Percentiles rank a stretch among this genome's conserved stretches.
Conservation (phyloP, 2,329 filamentous ascomycete genomes). For the Didymella keratinophila region DNA sequence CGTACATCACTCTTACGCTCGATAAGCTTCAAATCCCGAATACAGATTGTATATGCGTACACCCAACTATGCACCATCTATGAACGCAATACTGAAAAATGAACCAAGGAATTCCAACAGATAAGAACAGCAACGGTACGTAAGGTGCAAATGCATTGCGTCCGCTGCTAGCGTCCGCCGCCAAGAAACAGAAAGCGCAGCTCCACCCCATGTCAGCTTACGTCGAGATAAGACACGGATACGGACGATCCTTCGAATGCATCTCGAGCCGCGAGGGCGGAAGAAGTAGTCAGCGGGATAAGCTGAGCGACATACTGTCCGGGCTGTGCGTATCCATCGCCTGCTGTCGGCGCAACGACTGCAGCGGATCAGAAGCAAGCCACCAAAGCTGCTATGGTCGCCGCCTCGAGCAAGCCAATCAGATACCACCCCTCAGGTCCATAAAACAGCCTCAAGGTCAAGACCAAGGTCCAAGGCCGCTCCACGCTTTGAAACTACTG, state of each 20-base stretch:
- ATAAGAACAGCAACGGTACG: not conserved
- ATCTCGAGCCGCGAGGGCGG: not conserved
- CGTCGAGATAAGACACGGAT: not conserved
- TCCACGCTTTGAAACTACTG: not conserved
- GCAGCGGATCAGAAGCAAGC: not conserved
- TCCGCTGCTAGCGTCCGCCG: constrained; percentile 16
- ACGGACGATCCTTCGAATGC: not conserved
- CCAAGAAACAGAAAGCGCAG: not conserved
- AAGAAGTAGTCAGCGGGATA: not conserved
- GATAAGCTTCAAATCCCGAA: not conserved
- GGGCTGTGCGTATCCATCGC: too few relatives aligned
- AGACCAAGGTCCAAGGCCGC: not conserved
- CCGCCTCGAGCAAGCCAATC: not conserved
- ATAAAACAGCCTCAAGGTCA: not conserved
- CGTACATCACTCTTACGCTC: not conserved
- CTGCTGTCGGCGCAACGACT: not conserved
- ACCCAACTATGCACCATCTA: not conserved
- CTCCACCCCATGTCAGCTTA: constrained; percentile 8
- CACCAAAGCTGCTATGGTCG: not conserved
- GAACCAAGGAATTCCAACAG: not conserved
- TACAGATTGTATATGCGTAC: not conserved
- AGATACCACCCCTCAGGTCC: not conserved
- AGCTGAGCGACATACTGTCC: not conserved
- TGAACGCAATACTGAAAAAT: not conserved
- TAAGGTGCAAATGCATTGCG: not conserved